Conservation (phyloP, 2,329 filamentous ascomycete species). For the Fusarium sp. region DNA sequence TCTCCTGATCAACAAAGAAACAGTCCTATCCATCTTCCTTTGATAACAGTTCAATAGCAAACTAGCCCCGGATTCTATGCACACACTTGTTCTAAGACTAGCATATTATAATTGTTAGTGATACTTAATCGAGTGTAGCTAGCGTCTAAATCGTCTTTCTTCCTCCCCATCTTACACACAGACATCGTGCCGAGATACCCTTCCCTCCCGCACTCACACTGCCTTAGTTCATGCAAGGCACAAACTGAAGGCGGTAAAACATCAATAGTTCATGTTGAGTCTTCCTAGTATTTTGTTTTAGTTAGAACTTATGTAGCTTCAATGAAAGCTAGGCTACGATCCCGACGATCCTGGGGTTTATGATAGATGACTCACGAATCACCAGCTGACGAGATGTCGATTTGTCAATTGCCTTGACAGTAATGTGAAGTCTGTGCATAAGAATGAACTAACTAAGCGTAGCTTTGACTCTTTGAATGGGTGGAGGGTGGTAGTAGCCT, state of each 20-base stretch:
- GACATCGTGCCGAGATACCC: not conserved
- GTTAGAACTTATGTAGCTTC: not conserved
- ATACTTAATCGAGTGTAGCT: not conserved
- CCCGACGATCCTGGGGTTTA: not conserved
- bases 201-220: not conserved
- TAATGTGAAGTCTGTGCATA: not conserved
- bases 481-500: not conserved
- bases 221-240: slow-evolving; percentile 12
- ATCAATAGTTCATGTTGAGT: not conserved
- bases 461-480: not conserved
- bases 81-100: not conserved
- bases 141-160: not conserved
- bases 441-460: fast-evolving
- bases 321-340: slow-evolving; percentile 2
- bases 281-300: fast-evolving
- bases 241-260: not conserved
- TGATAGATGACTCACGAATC: not conserved
- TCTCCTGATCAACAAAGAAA: not conserved
- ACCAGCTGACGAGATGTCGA: not conserved
- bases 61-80: not conserved
- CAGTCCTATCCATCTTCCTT: not conserved
- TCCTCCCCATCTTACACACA: not conserved
- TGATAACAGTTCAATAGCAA: not conserved
- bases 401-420: not conserved
- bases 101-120: no score